Percentiles rank a stretch among this genome's conserved stretches.
These are phyloP conservation scores for Gremmenia infestans DNA, from an alignment of 2,329 filamentous ascomycete genomes.

Conservation along the genomic window DNA sequence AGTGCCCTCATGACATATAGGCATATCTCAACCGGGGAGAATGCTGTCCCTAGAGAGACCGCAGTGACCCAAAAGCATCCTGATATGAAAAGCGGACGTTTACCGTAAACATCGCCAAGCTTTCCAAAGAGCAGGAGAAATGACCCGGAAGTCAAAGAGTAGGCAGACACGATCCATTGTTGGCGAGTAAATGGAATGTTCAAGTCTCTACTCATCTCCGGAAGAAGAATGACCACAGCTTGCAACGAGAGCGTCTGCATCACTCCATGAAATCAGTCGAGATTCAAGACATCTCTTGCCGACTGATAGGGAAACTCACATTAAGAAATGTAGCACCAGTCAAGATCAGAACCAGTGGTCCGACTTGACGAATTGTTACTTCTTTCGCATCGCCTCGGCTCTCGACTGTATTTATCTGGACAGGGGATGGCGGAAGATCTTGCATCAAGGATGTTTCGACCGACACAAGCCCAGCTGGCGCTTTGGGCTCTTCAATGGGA, in stretches of 20 bases:
- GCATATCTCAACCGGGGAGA: conserved; percentile 60
- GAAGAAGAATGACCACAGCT: conserved; percentile 52
- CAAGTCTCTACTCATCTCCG: conserved; percentile 21
- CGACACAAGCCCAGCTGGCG: not conserved
- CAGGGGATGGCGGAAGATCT: conserved; percentile 5
- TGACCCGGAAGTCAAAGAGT: conserved; percentile 41
- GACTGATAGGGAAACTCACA: conserved; percentile 7
- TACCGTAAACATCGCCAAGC: conserved; percentile 46
- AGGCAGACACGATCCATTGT: conserved; percentile 33
- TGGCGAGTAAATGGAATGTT: conserved; percentile 27
- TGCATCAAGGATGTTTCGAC: conserved; percentile 1
- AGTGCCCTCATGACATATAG: conserved; percentile 63
- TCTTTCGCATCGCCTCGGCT: conserved; percentile 12
- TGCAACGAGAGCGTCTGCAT: conserved; percentile 53
- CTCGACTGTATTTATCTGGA: not conserved
- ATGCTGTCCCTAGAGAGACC: conserved; percentile 55
- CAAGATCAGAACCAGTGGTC: conserved; percentile 22
- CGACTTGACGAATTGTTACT: conserved; percentile 24
- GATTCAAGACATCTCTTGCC: not conserved
- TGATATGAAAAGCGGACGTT: conserved; percentile 40
- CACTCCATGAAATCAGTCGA: not conserved
- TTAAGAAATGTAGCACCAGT: conserved; percentile 26
- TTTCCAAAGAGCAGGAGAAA: conserved; percentile 46
- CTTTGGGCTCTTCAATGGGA: not conserved
- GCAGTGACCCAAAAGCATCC: conserved; percentile 56